Evolutionary conservation across 148 eudicot genomes (phyloP).

Genomic region (Chenopodium formosanum): DNA sequence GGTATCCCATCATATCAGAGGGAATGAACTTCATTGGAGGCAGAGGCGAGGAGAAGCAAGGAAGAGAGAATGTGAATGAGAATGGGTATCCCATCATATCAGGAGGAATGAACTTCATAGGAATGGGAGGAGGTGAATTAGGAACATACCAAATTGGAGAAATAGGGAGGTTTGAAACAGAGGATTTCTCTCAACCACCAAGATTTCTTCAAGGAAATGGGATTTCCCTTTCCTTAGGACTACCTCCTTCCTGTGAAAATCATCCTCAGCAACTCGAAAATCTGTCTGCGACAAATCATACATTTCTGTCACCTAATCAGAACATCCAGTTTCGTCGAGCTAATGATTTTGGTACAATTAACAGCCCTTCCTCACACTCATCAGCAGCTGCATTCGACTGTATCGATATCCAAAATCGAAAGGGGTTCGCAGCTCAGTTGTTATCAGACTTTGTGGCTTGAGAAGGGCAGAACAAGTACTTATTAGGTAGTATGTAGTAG

Average conservation of each 20-base stretch:
- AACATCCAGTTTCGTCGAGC: slow-evolving; percentile 47
- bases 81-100: slow-evolving; percentile 46
- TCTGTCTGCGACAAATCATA: slow-evolving; percentile 39
- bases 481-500: slow-evolving; percentile 15
- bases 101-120: slow-evolving; percentile 40
- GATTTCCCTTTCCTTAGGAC: slow-evolving; percentile 73
- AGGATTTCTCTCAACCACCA: slow-evolving; percentile 35
- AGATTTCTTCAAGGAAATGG: slow-evolving; percentile 39
- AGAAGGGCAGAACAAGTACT: not conserved
- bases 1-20: slow-evolving; percentile 41
- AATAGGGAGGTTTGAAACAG: slow-evolving; percentile 50
- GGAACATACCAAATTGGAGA: slow-evolving; percentile 53
- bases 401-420: slow-evolving; percentile 52
- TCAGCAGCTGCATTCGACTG: slow-evolving; percentile 40
- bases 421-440: slow-evolving; percentile 64
- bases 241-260: slow-evolving; percentile 63
- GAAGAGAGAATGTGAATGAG: slow-evolving; percentile 14
- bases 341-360: slow-evolving; percentile 35
- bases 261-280: slow-evolving; percentile 31
- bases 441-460: slow-evolving; percentile 68
- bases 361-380: slow-evolving; percentile 38
- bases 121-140: slow-evolving; percentile 46
- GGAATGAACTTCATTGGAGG: slow-evolving; percentile 46
- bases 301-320: slow-evolving; percentile 39
- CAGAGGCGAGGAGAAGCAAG: slow-evolving; percentile 30